phyloP scores from a whole-genome alignment of 306 rosid genomes.

The Trifolium repens region DNA sequence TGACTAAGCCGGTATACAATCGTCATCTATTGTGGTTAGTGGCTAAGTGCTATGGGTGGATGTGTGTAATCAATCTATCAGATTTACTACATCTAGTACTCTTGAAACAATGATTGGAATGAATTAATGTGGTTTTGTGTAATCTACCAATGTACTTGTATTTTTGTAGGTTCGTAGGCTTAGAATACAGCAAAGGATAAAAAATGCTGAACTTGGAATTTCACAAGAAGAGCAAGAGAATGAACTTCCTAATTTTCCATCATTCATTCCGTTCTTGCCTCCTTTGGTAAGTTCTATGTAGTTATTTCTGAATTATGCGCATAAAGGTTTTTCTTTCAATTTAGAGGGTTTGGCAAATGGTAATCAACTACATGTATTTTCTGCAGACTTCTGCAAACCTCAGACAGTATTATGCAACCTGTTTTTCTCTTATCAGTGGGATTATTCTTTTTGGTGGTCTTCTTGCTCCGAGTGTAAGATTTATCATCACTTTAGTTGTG shows the following conservation, averaged over 20 bases:
- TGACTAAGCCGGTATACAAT: too few relatives aligned
- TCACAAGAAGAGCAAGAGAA: conserved; percentile 70
- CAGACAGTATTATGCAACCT: conserved; percentile 81
- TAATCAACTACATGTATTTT: conserved; percentile 39
- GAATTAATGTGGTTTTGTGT: too few relatives aligned
- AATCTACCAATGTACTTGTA: neutral
- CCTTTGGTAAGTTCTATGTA: conserved; percentile 72
- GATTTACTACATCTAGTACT: too few relatives aligned
- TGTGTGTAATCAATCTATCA: too few relatives aligned
- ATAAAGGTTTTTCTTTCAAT: conserved; percentile 1
- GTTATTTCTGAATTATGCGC: conserved; percentile 12
- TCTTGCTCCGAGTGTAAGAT: conserved; percentile 87
- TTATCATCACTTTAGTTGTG: conserved; percentile 14
- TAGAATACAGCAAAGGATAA: conserved; percentile 90
- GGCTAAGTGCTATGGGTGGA: too few relatives aligned
- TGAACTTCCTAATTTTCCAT: conserved; percentile 92
- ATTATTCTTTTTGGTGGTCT: conserved; percentile 92
- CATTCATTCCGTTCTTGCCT: conserved; percentile 97
- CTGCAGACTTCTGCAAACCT: conserved; percentile 90
- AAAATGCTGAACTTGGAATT: conserved; percentile 76
- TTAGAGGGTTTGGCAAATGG: conserved; percentile 25
- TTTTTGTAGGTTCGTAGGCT: conserved; percentile 88
- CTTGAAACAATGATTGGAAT: too few relatives aligned
- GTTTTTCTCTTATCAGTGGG: conserved; percentile 85
- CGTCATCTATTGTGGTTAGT: too few relatives aligned